These are phyloP conservation scores for Beauveria caledonica DNA, from an alignment of 2,329 filamentous ascomycete genomes.

Conservation along the genomic window DNA sequence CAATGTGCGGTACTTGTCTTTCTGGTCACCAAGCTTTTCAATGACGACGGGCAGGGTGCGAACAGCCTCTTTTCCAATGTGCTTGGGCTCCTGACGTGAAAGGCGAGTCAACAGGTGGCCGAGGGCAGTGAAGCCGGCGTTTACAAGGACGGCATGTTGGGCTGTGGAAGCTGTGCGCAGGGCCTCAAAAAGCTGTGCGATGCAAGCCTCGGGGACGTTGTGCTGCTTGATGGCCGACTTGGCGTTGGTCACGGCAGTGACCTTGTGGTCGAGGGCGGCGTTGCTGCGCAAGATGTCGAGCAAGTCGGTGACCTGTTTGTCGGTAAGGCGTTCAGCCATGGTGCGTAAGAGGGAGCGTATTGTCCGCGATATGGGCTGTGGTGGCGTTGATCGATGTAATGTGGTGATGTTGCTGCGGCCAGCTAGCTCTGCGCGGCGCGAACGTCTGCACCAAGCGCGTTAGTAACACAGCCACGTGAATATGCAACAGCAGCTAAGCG, in stretches of 20 bases:
- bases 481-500: not conserved
- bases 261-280: constrained; percentile 60
- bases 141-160: constrained; percentile 68
- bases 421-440: not conserved
- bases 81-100: constrained; percentile 73
- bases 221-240: constrained; percentile 91
- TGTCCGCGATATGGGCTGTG: not conserved
- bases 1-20: constrained; percentile 72
- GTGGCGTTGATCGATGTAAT: not conserved
- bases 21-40: constrained; percentile 80
- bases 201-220: constrained; percentile 69
- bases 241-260: constrained; percentile 61
- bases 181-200: constrained; percentile 72
- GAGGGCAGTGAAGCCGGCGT: constrained; percentile 79
- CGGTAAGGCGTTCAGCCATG: constrained; percentile 52
- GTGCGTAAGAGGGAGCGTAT: not conserved
- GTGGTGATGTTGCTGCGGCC: not conserved
- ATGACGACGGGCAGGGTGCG: constrained; percentile 66
- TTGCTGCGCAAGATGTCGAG: constrained; percentile 49
- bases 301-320: constrained; percentile 50
- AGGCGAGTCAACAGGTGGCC: constrained; percentile 82
- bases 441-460: not conserved
- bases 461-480: not conserved
- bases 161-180: constrained; percentile 67
- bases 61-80: constrained; percentile 60